Conservation (phyloP, 2,329 filamentous ascomycete species). For the Penicillium sp. region DNA sequence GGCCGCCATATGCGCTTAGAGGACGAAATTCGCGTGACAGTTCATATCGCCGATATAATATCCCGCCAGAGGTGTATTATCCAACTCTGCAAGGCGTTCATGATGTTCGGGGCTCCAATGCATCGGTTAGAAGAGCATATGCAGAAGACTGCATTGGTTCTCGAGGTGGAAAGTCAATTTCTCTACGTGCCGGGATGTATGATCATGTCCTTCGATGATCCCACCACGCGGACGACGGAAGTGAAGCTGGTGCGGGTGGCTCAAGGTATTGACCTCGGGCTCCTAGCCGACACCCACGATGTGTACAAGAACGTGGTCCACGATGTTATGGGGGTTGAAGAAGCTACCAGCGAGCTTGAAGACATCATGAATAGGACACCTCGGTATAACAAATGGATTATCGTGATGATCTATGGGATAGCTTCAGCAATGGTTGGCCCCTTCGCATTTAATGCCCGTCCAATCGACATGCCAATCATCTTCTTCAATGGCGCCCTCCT, state of each 20-base stretch:
- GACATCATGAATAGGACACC: conserved; percentile 59
- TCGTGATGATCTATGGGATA: conserved; percentile 71
- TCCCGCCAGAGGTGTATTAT: conserved; percentile 81
- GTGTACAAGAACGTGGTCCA: conserved; percentile 54
- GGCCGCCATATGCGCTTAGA: conserved; percentile 35
- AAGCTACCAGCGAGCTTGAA: conserved; percentile 46
- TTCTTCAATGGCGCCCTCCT: conserved; percentile 76
- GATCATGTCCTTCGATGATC: conserved; percentile 82
- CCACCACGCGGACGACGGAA: conserved; percentile 49
- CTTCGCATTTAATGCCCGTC: conserved; percentile 76
- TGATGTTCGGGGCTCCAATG: conserved; percentile 90
- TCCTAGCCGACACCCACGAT: conserved; percentile 47
- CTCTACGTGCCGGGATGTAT: conserved; percentile 91
- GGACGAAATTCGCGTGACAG: conserved; percentile 60
- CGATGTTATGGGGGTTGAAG: conserved; percentile 49
- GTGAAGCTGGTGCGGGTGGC: conserved; percentile 47
- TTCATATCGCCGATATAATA: conserved; percentile 69
- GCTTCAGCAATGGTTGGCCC: conserved; percentile 76
- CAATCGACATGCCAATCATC: conserved; percentile 76
- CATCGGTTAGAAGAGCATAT: conserved; percentile 91
- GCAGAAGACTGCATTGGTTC: conserved; percentile 81
- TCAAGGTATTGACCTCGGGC: conserved; percentile 49
- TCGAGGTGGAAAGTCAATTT: conserved; percentile 89
- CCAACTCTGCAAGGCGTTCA: conserved; percentile 81
- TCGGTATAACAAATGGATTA: conserved; percentile 56